Conservation (phyloP, 805 yeast genomes). For the Monosporozyma aerobia region DNA sequence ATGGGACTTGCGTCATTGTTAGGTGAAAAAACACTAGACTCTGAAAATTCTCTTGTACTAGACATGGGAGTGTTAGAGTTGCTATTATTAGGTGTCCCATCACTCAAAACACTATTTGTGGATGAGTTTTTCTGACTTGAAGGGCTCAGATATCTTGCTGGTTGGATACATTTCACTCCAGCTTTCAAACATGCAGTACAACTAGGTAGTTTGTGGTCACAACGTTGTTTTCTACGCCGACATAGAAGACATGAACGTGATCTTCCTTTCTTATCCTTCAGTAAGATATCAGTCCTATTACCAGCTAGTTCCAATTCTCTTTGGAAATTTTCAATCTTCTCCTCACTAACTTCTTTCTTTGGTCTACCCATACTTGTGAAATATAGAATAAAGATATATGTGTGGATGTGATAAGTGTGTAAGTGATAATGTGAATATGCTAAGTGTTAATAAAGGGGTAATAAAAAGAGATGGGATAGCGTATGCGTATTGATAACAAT, state of each 20-base stretch:
- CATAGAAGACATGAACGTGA: slow-evolving; percentile 50
- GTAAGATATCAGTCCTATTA: slow-evolving; percentile 19
- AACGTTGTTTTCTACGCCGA: slow-evolving; percentile 51
- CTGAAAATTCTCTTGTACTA: neutral
- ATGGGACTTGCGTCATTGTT: neutral
- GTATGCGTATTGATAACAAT: neutral
- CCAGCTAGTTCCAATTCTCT: slow-evolving; percentile 30
- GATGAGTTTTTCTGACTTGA: neutral
- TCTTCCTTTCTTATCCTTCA: slow-evolving; percentile 43
- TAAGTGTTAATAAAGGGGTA: neutral
- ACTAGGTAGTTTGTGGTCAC: slow-evolving; percentile 56
- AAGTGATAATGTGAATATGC: neutral
- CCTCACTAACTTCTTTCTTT: slow-evolving; percentile 27
- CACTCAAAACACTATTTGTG: neutral
- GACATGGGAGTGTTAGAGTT: neutral
- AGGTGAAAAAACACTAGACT: neutral
- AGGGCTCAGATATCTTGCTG: slow-evolving; percentile 39
- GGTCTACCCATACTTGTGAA: slow-evolving; percentile 28
- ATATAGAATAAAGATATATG: neutral
- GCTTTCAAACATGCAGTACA: slow-evolving; percentile 62
- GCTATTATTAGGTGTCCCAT: neutral
- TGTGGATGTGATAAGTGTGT: neutral
- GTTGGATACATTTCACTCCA: slow-evolving; percentile 53
- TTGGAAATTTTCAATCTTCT: slow-evolving; percentile 28
- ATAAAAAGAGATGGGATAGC: too few relatives aligned